Percentiles rank a stretch among this genome's conserved stretches.
Conservation (phyloP, 768 basidiomycete genomes). For the Tulasnella sp. region DNA sequence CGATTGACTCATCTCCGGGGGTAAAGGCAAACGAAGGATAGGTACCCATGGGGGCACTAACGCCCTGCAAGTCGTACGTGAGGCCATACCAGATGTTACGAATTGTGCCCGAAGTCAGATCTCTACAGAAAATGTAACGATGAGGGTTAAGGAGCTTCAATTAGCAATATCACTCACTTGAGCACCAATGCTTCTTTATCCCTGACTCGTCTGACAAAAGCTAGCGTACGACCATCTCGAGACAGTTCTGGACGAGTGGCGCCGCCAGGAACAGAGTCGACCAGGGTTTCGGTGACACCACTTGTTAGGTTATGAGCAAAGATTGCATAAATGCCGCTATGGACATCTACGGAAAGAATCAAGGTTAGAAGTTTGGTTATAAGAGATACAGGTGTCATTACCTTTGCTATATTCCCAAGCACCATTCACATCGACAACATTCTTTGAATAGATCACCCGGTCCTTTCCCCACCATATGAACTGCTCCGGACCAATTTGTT, state of each 20-base stretch:
- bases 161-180: slow-evolving; percentile 34
- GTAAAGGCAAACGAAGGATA: slow-evolving; percentile 66
- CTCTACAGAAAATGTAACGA: slow-evolving; percentile 33
- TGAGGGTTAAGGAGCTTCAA: background rate
- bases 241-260: slow-evolving; percentile 61
- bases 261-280: slow-evolving; percentile 50
- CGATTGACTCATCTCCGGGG: slow-evolving; percentile 41
- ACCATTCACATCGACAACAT: slow-evolving; percentile 38
- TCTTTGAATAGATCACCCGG: slow-evolving; percentile 51
- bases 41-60: slow-evolving; percentile 67
- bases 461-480: slow-evolving; percentile 49
- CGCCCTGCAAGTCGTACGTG: slow-evolving; percentile 47
- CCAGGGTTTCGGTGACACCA: slow-evolving; percentile 38
- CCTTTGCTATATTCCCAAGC: slow-evolving; percentile 54
- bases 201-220: slow-evolving; percentile 58
- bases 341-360: slow-evolving; percentile 37
- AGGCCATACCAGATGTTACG: slow-evolving; percentile 55
- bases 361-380: background rate
- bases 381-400: slow-evolving; percentile 19
- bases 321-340: slow-evolving; percentile 57
- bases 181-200: slow-evolving; percentile 62
- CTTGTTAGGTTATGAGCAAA: slow-evolving; percentile 53
- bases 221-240: slow-evolving; percentile 51
- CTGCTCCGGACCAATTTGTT: slow-evolving; percentile 65
- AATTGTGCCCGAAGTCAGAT: slow-evolving; percentile 51